Percentiles rank a stretch among this genome's conserved stretches.
phyloP scores from a whole-genome alignment of 345 rosid genomes.

The Eucalyptus microcorys region DNA sequence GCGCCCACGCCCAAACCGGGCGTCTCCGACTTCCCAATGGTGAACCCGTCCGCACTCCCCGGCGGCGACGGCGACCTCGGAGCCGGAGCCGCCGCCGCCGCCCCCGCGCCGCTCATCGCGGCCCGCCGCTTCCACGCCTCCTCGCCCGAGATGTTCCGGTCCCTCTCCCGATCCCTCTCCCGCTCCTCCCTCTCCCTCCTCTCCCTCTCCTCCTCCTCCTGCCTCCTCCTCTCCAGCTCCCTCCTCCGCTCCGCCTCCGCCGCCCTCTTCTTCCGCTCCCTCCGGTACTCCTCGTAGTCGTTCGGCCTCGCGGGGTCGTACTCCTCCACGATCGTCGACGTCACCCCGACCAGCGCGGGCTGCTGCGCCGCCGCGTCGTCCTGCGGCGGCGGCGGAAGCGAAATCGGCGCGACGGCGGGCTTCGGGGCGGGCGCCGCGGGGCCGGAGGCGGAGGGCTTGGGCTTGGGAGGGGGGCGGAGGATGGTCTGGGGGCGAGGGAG shows the following conservation, averaged over 20 bases:
- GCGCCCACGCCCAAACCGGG: constrained; percentile 89
- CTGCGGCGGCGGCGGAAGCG: not conserved
- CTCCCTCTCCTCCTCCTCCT: constrained; percentile 78
- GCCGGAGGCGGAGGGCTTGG: constrained; percentile 10
- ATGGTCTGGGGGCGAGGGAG: constrained; percentile 50
- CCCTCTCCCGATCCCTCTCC: constrained; percentile 28
- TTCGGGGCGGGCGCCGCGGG: not conserved
- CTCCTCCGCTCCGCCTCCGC: constrained; percentile 72
- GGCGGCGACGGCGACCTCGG: constrained; percentile 81
- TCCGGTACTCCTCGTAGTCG: constrained; percentile 76
- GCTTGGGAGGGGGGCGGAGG: constrained; percentile 48
- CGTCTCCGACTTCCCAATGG: constrained; percentile 78
- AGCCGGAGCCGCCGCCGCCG: not conserved
- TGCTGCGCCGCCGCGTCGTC: constrained; percentile 20
- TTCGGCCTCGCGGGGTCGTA: constrained; percentile 96
- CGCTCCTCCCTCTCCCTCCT: constrained; percentile 29
- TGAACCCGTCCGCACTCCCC: constrained; percentile 42
- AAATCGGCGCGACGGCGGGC: not conserved
- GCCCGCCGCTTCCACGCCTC: constrained; percentile 98
- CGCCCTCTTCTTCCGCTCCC: constrained; percentile 69
- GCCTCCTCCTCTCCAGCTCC: constrained; percentile 74
- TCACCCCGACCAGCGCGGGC: constrained; percentile 69
- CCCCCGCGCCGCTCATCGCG: constrained; percentile 52
- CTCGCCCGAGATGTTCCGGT: constrained; percentile 69
- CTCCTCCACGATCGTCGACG: constrained; percentile 74